Percentiles rank a stretch among this genome's conserved stretches.
Evolutionary conservation across 176 grass and related monocot species (phyloP).

Genomic region (Aegilops tauschii): DNA sequence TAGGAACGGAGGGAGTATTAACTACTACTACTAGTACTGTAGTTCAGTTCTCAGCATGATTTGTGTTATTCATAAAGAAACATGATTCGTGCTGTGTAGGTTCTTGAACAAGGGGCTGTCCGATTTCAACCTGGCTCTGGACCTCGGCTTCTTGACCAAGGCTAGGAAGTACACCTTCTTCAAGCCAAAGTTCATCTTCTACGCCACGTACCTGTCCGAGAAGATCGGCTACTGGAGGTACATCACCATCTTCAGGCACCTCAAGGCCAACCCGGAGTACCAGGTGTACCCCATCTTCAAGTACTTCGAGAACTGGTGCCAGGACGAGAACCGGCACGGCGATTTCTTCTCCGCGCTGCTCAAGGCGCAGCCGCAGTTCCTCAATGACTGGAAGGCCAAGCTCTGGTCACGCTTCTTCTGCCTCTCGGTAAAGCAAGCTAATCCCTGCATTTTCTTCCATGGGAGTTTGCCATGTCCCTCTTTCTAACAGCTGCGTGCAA

Average conservation of each 20-base stretch:
- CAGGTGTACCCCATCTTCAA: conserved; percentile 98
- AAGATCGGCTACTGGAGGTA: conserved; percentile 99
- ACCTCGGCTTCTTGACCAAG: conserved; percentile 95
- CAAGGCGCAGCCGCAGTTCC: conserved; percentile 94
- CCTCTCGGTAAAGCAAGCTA: conserved; percentile 66
- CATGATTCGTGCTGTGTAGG: conserved; percentile 32
- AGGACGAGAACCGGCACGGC: conserved; percentile 92
- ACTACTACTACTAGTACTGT: not conserved
- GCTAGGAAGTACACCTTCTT: conserved; percentile 99
- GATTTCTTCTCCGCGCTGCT: conserved; percentile 94
- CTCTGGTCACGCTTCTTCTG: conserved; percentile 98
- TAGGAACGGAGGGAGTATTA: too few relatives aligned
- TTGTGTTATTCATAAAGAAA: not conserved
- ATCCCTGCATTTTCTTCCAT: not conserved
- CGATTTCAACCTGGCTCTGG: conserved; percentile 96
- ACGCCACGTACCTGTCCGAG: conserved; percentile 91
- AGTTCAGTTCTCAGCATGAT: not conserved
- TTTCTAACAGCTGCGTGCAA: conserved; percentile 7
- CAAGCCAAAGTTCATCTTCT: conserved; percentile 99
- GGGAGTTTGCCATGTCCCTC: not conserved
- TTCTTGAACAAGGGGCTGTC: conserved; percentile 97
- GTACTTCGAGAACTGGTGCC: conserved; percentile 99
- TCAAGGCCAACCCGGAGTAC: conserved; percentile 82
- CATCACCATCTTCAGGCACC: conserved; percentile 96
- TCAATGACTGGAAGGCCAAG: conserved; percentile 98